Evolutionary conservation across 2,329 filamentous ascomycete species (phyloP).

Genomic region (Cordyceps militaris): DNA sequence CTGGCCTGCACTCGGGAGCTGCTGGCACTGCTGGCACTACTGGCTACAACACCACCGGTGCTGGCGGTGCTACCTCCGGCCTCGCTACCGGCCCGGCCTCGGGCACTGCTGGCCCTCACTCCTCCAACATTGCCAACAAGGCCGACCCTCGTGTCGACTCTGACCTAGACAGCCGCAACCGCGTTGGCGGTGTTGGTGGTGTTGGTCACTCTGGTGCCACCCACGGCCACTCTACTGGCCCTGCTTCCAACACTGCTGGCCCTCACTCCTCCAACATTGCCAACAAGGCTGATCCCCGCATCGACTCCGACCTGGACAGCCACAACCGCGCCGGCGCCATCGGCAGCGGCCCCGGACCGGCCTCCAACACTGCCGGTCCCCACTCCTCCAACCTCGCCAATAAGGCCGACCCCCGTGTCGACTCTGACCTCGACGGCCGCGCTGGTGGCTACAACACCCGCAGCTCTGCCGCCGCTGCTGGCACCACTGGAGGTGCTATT

Average conservation of each 20-base stretch:
- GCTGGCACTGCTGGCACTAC: constrained; percentile 15
- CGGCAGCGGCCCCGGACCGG: constrained; percentile 16
- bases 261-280: constrained; percentile 36
- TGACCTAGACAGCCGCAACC: constrained; percentile 35
- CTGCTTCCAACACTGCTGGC: constrained; percentile 22
- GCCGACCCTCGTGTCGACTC: constrained; percentile 45
- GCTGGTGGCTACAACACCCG: constrained; percentile 13
- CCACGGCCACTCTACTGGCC: constrained; percentile 15
- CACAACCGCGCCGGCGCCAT: constrained; percentile 24
- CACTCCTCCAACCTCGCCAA: constrained; percentile 39
- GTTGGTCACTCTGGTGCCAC: background rate
- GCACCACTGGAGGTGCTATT: constrained; percentile 15
- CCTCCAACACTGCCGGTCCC: constrained; percentile 27
- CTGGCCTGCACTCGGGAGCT: constrained; percentile 18
- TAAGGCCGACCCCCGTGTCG: constrained; percentile 43
- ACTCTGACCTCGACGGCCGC: constrained; percentile 40
- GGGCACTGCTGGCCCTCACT: constrained; percentile 33
- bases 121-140: constrained; percentile 38
- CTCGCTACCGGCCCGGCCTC: constrained; percentile 15
- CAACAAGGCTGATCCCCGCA: constrained; percentile 45
- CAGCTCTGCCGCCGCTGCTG: constrained; percentile 17
- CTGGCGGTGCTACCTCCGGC: background rate
- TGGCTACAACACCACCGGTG: constrained; percentile 20
- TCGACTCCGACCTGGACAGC: constrained; percentile 43
- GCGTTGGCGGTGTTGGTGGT: background rate